phyloP scores from a whole-genome alignment of 2,329 filamentous ascomycete species.

The Fusarium phyllophilum region DNA sequence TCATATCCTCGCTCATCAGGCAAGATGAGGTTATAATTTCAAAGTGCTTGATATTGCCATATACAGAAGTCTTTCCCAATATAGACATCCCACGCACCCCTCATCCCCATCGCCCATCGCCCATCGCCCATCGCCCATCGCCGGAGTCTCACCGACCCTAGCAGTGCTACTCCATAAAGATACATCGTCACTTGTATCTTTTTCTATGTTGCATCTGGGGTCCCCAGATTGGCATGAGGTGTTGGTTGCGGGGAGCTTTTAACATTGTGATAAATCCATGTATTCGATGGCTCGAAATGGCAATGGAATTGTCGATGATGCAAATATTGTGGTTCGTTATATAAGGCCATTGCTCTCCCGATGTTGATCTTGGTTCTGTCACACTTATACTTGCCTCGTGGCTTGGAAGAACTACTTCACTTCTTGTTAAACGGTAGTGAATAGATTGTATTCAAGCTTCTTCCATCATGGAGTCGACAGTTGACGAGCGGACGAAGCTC shows the following conservation, averaged over 20 bases:
- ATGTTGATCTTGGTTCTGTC: neutral
- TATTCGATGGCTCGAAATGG: neutral
- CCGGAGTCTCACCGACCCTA: constrained; percentile 23
- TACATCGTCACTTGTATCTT: neutral
- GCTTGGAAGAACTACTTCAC: neutral
- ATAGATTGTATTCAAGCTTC: neutral
- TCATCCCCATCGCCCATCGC: neutral
- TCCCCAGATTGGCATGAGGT: constrained; percentile 34
- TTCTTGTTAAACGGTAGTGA: neutral
- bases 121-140: neutral
- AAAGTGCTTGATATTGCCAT: constrained; percentile 25
- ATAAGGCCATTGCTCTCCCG: neutral
- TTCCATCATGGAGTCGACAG: constrained; percentile 25
- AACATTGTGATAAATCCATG: neutral
- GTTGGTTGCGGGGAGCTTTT: neutral
- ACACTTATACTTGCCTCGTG: neutral
- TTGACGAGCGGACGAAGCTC: constrained; percentile 32
- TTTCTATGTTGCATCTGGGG: constrained; percentile 31
- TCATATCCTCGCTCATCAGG: neutral
- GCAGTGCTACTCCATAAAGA: neutral
- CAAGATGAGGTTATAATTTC: neutral
- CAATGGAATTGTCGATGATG: neutral
- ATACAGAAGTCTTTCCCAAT: constrained; percentile 8
- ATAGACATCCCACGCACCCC: constrained; percentile 19
- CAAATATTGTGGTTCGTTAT: neutral